Conservation (phyloP, 2,329 filamentous ascomycete genomes). For the Penicillium sp. region DNA sequence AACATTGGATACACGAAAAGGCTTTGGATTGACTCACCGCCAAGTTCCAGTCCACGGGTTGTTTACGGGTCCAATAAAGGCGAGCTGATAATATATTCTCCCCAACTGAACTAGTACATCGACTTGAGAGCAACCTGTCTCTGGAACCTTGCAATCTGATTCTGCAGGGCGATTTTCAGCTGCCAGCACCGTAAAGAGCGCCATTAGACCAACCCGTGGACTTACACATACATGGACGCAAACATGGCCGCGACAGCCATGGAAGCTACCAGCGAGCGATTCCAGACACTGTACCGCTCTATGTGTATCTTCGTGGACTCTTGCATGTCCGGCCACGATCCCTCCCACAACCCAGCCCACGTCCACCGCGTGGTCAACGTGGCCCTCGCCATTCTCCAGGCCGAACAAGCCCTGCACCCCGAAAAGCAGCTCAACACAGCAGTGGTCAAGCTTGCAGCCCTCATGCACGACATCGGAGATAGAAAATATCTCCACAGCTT, state of each 20-base stretch:
- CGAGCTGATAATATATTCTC: background rate
- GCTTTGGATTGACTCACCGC: background rate
- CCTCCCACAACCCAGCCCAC: slow-evolving; percentile 84
- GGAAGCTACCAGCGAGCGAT: slow-evolving; percentile 19
- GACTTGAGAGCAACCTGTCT: too few species aligned
- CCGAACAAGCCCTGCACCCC: slow-evolving; percentile 41
- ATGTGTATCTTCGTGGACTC: slow-evolving; percentile 63
- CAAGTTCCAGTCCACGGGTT: background rate
- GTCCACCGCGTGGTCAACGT: slow-evolving; percentile 76
- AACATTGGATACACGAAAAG: background rate
- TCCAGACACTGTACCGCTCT: slow-evolving; percentile 50
- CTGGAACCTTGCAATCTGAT: too few species aligned
- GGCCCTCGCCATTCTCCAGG: slow-evolving; percentile 62
- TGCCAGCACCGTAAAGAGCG: background rate
- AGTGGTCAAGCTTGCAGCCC: slow-evolving; percentile 65
- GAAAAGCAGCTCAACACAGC: slow-evolving; percentile 48
- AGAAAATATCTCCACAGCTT: slow-evolving; percentile 65
- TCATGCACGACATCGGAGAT: slow-evolving; percentile 88
- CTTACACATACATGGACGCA: background rate
- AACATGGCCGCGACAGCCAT: background rate
- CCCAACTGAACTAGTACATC: background rate
- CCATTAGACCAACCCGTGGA: background rate
- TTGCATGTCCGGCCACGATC: slow-evolving; percentile 74
- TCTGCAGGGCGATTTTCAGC: background rate
- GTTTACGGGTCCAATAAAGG: background rate